phyloP scores from a whole-genome alignment of 305 asterid genomes.

The Rubia balearica region DNA sequence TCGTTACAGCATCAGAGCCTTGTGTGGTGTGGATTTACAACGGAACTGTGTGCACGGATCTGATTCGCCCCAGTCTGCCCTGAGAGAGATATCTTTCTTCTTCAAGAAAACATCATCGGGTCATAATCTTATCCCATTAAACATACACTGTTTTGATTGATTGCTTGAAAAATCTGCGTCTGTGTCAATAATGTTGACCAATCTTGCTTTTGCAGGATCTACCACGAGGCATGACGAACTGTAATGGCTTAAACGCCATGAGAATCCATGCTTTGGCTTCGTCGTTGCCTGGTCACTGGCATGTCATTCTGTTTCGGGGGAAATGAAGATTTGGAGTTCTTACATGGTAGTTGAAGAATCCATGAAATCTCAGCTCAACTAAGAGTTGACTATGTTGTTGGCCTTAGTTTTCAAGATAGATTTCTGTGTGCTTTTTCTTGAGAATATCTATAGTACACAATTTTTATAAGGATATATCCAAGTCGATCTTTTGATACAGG shows the following conservation, averaged over 20 bases:
- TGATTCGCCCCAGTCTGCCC: constrained; percentile 68
- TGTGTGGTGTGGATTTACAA: constrained; percentile 56
- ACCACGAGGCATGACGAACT: constrained; percentile 19
- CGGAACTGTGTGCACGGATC: constrained; percentile 87
- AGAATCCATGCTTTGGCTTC: background rate
- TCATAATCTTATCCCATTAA: constrained; percentile 16
- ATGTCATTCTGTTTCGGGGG: background rate
- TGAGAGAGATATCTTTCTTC: constrained; percentile 67
- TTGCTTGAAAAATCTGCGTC: background rate
- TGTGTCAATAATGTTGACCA: background rate
- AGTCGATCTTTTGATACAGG: background rate
- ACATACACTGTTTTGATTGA: background rate
- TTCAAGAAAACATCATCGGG: constrained; percentile 49
- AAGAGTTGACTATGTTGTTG: background rate
- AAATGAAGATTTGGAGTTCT: background rate
- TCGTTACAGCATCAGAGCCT: constrained; percentile 60
- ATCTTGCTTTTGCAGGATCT: constrained; percentile 13
- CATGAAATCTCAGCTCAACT: background rate
- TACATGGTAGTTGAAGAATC: background rate
- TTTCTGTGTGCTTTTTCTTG: background rate
- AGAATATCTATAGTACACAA: background rate
- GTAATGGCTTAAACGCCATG: constrained; percentile 1
- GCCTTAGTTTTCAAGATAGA: background rate
- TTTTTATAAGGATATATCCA: background rate
- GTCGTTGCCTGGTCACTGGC: background rate